Evolutionary conservation across 1,284 basidiomycete species (phyloP).

Genomic region (Ceratobasidium sp.): DNA sequence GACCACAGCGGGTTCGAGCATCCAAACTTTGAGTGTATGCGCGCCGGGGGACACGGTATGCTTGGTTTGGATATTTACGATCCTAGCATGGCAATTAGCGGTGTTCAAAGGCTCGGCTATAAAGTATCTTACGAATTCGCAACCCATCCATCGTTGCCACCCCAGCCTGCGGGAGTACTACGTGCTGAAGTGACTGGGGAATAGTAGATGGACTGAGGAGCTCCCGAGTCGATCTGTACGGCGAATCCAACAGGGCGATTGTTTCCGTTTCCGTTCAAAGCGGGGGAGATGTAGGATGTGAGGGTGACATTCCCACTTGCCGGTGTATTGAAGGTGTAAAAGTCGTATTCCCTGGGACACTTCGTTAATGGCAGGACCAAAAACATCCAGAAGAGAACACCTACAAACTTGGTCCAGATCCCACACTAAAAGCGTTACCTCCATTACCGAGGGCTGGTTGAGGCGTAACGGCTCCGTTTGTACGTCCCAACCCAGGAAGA

Average conservation of each 20-base stretch:
- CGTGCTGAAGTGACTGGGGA: constrained; percentile 61
- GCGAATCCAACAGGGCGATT: constrained; percentile 64
- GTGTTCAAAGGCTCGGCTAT: no score
- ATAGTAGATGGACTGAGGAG: constrained; percentile 57
- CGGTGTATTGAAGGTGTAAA: constrained; percentile 63
- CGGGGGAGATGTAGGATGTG: constrained; percentile 63
- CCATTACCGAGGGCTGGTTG: constrained; percentile 62
- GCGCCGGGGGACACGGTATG: constrained; percentile 58
- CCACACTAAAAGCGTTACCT: constrained; percentile 64
- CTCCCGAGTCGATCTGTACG: constrained; percentile 60
- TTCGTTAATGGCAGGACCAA: no score
- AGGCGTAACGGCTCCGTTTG: constrained; percentile 66
- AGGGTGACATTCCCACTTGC: constrained; percentile 56
- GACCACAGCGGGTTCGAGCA: constrained; percentile 67
- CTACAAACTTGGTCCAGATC: constrained; percentile 66
- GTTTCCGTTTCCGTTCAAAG: constrained; percentile 63
- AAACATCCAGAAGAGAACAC: no score
- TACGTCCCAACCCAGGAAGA: constrained; percentile 64
- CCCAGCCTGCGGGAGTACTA: constrained; percentile 59
- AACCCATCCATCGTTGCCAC: constrained; percentile 60
- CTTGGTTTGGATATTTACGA: constrained; percentile 53
- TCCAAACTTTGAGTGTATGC: constrained; percentile 67
- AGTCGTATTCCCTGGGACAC: constrained; percentile 71
- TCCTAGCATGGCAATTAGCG: no score
- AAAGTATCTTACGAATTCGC: constrained; percentile 53